A percentile compares a stretch with the other conserved stretches of the same genome.
Conservation (phyloP, 2,329 filamentous ascomycete species). For the Fusarium sp. region DNA sequence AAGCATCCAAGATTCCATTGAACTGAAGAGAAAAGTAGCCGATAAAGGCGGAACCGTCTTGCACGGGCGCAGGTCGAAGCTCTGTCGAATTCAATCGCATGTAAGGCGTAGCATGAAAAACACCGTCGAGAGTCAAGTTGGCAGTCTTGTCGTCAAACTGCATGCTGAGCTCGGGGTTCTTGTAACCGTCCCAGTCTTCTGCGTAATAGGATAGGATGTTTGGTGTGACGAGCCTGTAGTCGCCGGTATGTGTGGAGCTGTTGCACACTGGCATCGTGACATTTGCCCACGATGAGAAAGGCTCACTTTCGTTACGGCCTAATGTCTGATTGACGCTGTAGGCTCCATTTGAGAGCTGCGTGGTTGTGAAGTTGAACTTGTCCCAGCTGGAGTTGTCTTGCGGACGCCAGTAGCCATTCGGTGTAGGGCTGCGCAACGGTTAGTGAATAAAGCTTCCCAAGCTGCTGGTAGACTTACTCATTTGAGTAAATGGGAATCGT, state of each 20-base stretch:
- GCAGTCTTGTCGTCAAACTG: slow-evolving; percentile 14
- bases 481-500: background rate
- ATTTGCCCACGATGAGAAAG: background rate
- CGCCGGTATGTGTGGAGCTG: background rate
- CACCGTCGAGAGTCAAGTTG: background rate
- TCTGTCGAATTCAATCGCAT: background rate
- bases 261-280: slow-evolving; percentile 13
- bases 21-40: background rate
- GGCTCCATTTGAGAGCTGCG: background rate
- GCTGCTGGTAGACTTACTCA: background rate
- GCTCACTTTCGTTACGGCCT: rapidly evolving
- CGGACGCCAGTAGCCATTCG: slow-evolving; percentile 2
- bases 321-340: background rate
- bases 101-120: background rate
- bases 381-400: rapidly evolving
- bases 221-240: background rate
- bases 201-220: rapidly evolving
- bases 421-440: background rate
- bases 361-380: slow-evolving; percentile 4
- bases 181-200: slow-evolving; percentile 2
- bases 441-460: background rate
- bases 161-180: background rate
- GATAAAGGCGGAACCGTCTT: background rate
- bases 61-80: rapidly evolving
- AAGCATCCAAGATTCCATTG: background rate